Evolutionary conservation across 441 rosid species (phyloP), one percentile per base, ranked within the genome.

Genomic region (Mallotus repandus): DNA sequence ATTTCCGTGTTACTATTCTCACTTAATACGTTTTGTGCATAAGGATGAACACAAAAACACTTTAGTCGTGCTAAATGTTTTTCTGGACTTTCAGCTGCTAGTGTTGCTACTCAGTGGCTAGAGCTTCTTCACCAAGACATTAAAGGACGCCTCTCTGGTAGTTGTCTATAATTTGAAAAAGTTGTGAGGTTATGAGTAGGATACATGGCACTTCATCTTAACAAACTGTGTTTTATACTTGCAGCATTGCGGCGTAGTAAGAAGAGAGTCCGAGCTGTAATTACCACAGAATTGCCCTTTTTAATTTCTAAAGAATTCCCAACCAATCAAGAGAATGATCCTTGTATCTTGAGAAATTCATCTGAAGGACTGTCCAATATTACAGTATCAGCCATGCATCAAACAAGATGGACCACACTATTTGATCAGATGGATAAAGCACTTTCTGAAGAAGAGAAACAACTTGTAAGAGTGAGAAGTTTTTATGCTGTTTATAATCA

Each of bases 51-150:
- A 22, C 35, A 12, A 65, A 5, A n/a, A 29, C 21, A 60, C 48
- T 22, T 70, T 7, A 19, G 64, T 50, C 52, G 48, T 32, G 16
- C 45, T 19, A 15, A 55, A 21, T 22, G 15, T 48, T 52, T 14
- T 60, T 67, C 41, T 55, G 29, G 55, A 35, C 38, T 75, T 84
- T 59, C 92, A 93, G 98, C 97, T 85, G 99, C 98, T 59, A 86
- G 82, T 41, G 88, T 93, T 63, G 97, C 98, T 76, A 86, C 98
- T 46, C 97, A 96, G 72, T 96, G 99, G 99, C 73, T 96, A 86
- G 97, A 93, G 49, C 94, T 96, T 80, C 93, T 95, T 78, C 88
- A 91, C 75, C 97, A 95, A 80, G 97, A 95, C 84, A 85, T 93
- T 71, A 90, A 81, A 68, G 95, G 95, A 68, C 93, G 99, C 21